Base-by-base conservation (phyloP, 2,329 filamentous ascomycete genomes). In the Sporothrix phasma region DNA sequence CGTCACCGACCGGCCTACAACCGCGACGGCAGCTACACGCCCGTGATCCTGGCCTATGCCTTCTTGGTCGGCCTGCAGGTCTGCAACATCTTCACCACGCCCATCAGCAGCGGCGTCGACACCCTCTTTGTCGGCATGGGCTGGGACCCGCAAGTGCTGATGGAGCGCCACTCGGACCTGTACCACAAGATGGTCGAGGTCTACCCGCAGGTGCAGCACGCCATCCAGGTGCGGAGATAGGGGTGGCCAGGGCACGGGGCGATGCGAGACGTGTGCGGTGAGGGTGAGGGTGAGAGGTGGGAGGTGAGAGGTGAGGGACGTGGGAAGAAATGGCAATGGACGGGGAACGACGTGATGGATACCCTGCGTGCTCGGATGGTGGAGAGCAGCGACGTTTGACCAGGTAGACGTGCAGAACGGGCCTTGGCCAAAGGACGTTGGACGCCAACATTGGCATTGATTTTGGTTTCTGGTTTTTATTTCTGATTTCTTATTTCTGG, bases 21-120 rank as follows among this genome's bases (percentile, higher is more conserved):
- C 76, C 68, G 70, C 19, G 75, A 80, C 11, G 84, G 86, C 64
- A 79, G 77, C 22, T 95, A 86, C 73, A 94, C 90, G 0, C 81
- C 88, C 0, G 86, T 95, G 8, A 82, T 96, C 19, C 83, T 96
- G 72, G 90, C 90, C 0, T 95, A 93, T 73, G 80, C 91, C 0
- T 96, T 97, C 77, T 77, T 97, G 61, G 92, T 97, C 68, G 93
- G 93, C 6, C 77, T 96, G 68, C 93, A 97, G 74, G 88, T 97
- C 66, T 89, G 88, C 73, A 89, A 95, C 74, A 84, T 96, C 68
- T 95, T 97, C 76, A 89, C 93, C 39, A 93, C 67, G 0, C 93
- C 93, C 0, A 80, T 97, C 64, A 87, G 87, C 67, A 92, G 88
- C 70, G 93, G 93, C n/a, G 85, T 96, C 67, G 89, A 96, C 69